These are phyloP conservation scores for Yarrowia sp. DNA, from an alignment of 805 yeast genomes.

Conservation along the genomic window DNA sequence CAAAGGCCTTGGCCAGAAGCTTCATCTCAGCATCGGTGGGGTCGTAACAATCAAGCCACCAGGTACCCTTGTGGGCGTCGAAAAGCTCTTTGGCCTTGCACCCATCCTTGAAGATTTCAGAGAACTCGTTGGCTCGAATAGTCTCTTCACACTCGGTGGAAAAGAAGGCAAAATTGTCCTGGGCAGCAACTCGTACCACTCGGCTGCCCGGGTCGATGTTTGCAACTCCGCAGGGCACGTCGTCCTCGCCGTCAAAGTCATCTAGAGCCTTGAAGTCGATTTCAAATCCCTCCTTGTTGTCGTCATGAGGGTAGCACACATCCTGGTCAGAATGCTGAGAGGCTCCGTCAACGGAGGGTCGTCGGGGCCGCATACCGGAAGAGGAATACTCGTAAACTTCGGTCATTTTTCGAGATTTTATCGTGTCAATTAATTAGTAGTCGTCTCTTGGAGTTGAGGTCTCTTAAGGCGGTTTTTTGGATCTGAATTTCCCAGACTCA, in stretches of 20 bases:
- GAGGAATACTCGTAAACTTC: neutral
- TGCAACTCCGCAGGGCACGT: neutral
- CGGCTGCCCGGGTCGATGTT: neutral
- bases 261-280: constrained; percentile 9
- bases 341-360: constrained; percentile 19
- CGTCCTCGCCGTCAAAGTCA: neutral
- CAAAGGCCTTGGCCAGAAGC: constrained; percentile 85
- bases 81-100: constrained; percentile 67
- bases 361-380: constrained; percentile 21
- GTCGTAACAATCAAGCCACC: constrained; percentile 95
- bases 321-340: constrained; percentile 24
- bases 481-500: constrained; percentile 23
- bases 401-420: neutral
- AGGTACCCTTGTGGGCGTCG: constrained; percentile 75
- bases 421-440: neutral
- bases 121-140: constrained; percentile 81
- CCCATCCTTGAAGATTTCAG: constrained; percentile 60
- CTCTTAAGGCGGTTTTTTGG: constrained; percentile 21
- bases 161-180: constrained; percentile 82
- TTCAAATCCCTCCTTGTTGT: constrained; percentile 19
- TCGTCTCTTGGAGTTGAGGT: neutral
- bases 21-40: constrained; percentile 96
- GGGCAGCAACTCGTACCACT: constrained; percentile 39
- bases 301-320: constrained; percentile 26
- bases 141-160: constrained; percentile 81